These are phyloP conservation scores for Ceratobasidium sp. DNA, from an alignment of 1,284 basidiomycete genomes.

Conservation along the genomic window DNA sequence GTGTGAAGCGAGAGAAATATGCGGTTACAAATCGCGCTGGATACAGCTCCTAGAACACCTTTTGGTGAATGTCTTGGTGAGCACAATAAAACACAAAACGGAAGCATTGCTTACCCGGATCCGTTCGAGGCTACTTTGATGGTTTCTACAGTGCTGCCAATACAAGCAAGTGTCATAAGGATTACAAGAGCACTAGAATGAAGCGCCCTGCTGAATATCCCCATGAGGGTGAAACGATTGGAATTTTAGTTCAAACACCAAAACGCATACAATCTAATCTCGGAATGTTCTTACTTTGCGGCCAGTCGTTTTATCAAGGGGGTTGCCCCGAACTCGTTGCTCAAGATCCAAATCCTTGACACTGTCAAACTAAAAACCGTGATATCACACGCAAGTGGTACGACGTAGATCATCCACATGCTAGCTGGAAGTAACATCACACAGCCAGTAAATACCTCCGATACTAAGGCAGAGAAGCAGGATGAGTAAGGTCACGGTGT, in stretches of 20 bases:
- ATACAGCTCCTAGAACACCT: not conserved
- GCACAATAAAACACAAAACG: too few relatives aligned
- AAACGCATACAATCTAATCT: not conserved
- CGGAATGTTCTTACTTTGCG: not conserved
- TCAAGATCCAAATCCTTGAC: constrained; percentile 1
- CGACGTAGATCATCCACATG: constrained; percentile 11
- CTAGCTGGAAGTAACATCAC: not conserved
- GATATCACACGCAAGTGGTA: not conserved
- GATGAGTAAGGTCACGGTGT: not conserved
- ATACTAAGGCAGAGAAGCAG: not conserved
- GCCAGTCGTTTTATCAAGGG: constrained; percentile 2
- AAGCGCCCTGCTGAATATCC: not conserved
- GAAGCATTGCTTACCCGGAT: constrained; percentile 3
- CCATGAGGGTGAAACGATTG: not conserved
- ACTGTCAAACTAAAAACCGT: not conserved
- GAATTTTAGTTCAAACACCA: too few relatives aligned
- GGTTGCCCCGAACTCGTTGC: constrained; percentile 1
- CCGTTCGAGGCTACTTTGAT: constrained; percentile 15
- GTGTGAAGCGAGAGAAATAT: constrained; percentile 16
- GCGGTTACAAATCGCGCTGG: constrained; percentile 9
- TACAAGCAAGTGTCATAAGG: not conserved
- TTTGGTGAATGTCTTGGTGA: too few relatives aligned
- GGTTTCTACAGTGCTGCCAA: not conserved
- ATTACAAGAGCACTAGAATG: not conserved
- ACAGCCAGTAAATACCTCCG: constrained; percentile 12